Conservation (phyloP, 1,284 basidiomycete genomes). For the Anthracocystis setariae region DNA sequence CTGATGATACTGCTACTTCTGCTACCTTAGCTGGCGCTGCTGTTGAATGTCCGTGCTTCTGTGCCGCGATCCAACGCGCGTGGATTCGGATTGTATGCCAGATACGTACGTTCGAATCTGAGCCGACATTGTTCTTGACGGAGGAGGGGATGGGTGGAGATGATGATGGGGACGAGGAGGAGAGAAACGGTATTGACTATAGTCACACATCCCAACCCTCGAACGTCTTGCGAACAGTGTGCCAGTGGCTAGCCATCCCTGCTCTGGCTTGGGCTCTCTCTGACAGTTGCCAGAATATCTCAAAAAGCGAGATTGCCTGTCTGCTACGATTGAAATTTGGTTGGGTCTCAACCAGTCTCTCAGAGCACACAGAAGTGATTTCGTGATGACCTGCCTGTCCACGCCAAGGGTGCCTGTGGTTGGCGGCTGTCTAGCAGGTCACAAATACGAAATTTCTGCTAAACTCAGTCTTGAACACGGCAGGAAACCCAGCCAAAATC, state of each 20-base stretch:
- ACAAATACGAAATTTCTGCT: no score
- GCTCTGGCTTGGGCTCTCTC: no score
- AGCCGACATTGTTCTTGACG: constrained; percentile 59
- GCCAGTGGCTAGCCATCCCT: not conserved
- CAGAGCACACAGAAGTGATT: no score
- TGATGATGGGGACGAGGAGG: constrained; percentile 26
- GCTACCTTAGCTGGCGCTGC: constrained; percentile 7
- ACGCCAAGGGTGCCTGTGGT: no score
- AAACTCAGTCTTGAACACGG: no score
- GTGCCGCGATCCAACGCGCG: constrained; percentile 1
- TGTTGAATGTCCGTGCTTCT: constrained; percentile 2
- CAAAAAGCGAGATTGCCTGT: no score
- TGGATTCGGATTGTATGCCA: constrained; percentile 23
- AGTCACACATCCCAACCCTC: constrained; percentile 1
- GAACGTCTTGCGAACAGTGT: not conserved
- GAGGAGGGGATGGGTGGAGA: constrained; percentile 32
- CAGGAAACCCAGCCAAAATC: no score
- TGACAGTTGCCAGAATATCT: no score
- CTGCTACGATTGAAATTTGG: no score
- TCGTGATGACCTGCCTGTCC: no score
- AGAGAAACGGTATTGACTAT: constrained; percentile 12
- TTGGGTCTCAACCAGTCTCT: no score
- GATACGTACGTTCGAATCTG: constrained; percentile 57
- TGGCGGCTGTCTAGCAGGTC: no score
- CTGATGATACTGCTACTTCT: not conserved